Evolutionary conservation across 768 basidiomycete genomes (phyloP).

Genomic region (Serendipita vermifera): DNA sequence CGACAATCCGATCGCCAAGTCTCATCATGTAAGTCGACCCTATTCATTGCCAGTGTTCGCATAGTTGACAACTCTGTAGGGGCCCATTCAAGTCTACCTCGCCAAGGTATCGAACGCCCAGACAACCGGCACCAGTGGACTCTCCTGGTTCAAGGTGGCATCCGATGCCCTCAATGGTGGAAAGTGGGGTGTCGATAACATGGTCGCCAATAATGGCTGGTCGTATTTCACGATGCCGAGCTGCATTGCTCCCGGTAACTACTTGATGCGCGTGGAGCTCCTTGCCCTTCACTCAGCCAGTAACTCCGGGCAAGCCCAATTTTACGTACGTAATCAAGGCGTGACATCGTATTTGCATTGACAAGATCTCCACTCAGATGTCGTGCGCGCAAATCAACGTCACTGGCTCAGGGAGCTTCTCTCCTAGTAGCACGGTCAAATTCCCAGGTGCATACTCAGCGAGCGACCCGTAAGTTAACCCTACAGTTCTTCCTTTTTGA

Average conservation of each 20-base stretch:
- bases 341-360: conserved; percentile 6
- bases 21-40: no score
- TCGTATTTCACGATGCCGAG: neutral
- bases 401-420: neutral
- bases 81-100: conserved; percentile 3
- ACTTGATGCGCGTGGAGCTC: conserved; percentile 7
- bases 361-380: conserved; percentile 14
- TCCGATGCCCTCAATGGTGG: neutral
- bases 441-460: conserved; percentile 12
- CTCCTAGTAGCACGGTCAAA: neutral
- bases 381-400: conserved; percentile 1
- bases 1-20: neutral
- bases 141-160: conserved; percentile 8
- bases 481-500: no score
- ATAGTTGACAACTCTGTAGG: no score
- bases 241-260: conserved; percentile 6
- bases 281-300: no score
- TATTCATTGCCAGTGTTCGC: no score
- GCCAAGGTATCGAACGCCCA: conserved; percentile 8
- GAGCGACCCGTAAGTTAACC: no score
- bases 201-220: neutral
- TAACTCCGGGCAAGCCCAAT: no score
- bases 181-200: neutral
- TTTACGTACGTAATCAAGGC: no score
- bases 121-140: neutral